A percentile compares a stretch with the other conserved stretches of the same genome.
Conservation (phyloP, 768 basidiomycete species). For the Boletus huronensis region DNA sequence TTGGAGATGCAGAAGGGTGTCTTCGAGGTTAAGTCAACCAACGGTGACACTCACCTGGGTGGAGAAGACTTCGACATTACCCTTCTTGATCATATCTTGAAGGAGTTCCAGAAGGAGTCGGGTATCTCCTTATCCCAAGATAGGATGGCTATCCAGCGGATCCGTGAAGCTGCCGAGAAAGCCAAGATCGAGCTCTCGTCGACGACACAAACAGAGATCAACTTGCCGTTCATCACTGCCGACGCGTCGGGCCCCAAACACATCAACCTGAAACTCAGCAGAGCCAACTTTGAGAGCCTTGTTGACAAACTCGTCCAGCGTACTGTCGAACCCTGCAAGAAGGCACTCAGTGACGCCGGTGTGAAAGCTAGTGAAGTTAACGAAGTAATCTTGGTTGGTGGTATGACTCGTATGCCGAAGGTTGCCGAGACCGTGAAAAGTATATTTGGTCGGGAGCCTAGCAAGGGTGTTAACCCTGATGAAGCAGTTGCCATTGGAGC, state of each 20-base stretch:
- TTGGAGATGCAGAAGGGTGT: slow-evolving; percentile 99
- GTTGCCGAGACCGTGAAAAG: slow-evolving; percentile 84
- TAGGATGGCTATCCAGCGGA: slow-evolving; percentile 96
- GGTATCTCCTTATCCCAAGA: slow-evolving; percentile 81
- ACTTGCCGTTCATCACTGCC: slow-evolving; percentile 97
- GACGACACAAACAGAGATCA: slow-evolving; percentile 93
- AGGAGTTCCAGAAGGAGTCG: slow-evolving; percentile 92
- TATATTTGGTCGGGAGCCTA: slow-evolving; percentile 94
- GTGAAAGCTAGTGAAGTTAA: slow-evolving; percentile 91
- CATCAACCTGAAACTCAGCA: slow-evolving; percentile 87
- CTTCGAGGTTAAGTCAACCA: slow-evolving; percentile 99
- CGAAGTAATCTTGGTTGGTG: slow-evolving; percentile 97
- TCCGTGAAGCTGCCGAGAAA: slow-evolving; percentile 99
- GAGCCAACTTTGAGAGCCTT: slow-evolving; percentile 87
- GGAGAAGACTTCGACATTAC: slow-evolving; percentile 96
- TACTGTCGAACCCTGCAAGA: slow-evolving; percentile 95
- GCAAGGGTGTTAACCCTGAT: slow-evolving; percentile 99
- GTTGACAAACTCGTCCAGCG: slow-evolving; percentile 80
- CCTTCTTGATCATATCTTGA: slow-evolving; percentile 80
- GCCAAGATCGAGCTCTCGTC: slow-evolving; percentile 98
- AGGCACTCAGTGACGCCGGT: slow-evolving; percentile 91
- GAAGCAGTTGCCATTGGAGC: slow-evolving; percentile 99
- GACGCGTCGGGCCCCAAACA: slow-evolving; percentile 95
- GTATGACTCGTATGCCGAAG: slow-evolving; percentile 97
- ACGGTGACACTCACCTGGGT: slow-evolving; percentile 97